Conservation (phyloP, 2,329 filamentous ascomycete genomes). For the Microcera coccophila region DNA sequence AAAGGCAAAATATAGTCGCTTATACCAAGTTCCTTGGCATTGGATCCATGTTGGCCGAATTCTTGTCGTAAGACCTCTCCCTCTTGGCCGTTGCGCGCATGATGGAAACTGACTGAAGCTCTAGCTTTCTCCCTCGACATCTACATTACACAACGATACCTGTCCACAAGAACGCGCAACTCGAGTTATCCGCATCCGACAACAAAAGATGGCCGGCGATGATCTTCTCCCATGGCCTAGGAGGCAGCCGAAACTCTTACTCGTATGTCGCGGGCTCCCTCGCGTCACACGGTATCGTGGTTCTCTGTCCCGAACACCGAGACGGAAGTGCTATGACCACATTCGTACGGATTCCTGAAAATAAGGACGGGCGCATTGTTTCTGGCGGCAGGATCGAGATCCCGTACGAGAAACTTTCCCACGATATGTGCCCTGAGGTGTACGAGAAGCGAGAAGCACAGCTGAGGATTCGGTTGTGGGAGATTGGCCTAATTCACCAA, state of each 20-base stretch:
- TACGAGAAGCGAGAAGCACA: slow-evolving; percentile 67
- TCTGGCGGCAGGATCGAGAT: slow-evolving; percentile 32
- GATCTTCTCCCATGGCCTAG: slow-evolving; percentile 82
- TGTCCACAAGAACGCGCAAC: slow-evolving; percentile 64
- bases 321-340: slow-evolving; percentile 77
- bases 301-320: slow-evolving; percentile 77
- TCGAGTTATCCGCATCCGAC: slow-evolving; percentile 49
- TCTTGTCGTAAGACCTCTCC: no score
- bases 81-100: no score
- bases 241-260: slow-evolving; percentile 77
- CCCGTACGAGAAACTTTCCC: slow-evolving; percentile 53
- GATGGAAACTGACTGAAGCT: no score
- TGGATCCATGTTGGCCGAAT: slow-evolving; percentile 51
- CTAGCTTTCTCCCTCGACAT: slow-evolving; percentile 66
- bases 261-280: slow-evolving; percentile 77
- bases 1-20: slow-evolving; percentile 67
- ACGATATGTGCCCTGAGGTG: slow-evolving; percentile 61
- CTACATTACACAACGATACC: slow-evolving; percentile 72
- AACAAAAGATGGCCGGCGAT: slow-evolving; percentile 70
- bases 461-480: slow-evolving; percentile 72
- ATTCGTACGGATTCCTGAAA: slow-evolving; percentile 60
- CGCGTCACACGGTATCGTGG: slow-evolving; percentile 75
- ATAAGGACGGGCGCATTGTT: slow-evolving; percentile 33
- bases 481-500: slow-evolving; percentile 67
- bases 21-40: slow-evolving; percentile 75